Evolutionary conservation across 495 filamentous ascomycete species (phyloP).

Genomic region (Aspergillus wentii): DNA sequence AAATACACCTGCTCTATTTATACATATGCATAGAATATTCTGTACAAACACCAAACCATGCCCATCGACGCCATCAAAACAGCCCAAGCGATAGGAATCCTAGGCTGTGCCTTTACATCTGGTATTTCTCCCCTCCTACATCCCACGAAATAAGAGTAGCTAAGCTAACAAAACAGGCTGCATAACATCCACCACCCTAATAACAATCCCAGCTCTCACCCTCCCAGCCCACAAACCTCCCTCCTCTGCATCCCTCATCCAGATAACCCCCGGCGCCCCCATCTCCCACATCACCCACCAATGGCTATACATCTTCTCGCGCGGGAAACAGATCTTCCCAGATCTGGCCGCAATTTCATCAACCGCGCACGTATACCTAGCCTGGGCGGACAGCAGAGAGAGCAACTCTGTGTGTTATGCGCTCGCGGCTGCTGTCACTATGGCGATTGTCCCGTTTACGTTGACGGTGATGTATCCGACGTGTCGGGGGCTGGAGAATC

Average conservation of each 20-base stretch:
- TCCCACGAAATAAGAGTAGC: neutral
- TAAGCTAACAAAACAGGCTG: slow-evolving; percentile 15
- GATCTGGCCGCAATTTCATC: slow-evolving; percentile 12
- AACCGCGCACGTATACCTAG: slow-evolving; percentile 25
- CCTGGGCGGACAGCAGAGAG: slow-evolving; percentile 15
- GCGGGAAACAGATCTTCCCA: slow-evolving; percentile 21
- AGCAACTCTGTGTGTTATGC: slow-evolving; percentile 17
- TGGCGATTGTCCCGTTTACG: slow-evolving; percentile 29
- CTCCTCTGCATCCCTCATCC: slow-evolving; percentile 7
- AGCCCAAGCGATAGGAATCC: slow-evolving; percentile 21
- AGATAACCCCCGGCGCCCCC: slow-evolving; percentile 12
- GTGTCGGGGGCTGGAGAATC: slow-evolving; percentile 18
- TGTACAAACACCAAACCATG: too few relatives aligned
- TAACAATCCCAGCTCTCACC: slow-evolving; percentile 21
- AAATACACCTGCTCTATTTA: too few relatives aligned
- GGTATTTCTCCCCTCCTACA: slow-evolving; percentile 7
- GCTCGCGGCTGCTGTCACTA: slow-evolving; percentile 17
- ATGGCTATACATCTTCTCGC: slow-evolving; percentile 25
- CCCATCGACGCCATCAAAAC: slow-evolving; percentile 9
- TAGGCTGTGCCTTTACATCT: slow-evolving; percentile 21
- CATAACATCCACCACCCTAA: slow-evolving; percentile 16
- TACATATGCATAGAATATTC: too few relatives aligned
- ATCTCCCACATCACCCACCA: slow-evolving; percentile 20
- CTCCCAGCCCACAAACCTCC: slow-evolving; percentile 14
- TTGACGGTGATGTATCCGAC: slow-evolving; percentile 18